Evolutionary conservation across 2,329 filamentous ascomycete genomes (phyloP).

Genomic region (Pseudocercospora fijiensis): DNA sequence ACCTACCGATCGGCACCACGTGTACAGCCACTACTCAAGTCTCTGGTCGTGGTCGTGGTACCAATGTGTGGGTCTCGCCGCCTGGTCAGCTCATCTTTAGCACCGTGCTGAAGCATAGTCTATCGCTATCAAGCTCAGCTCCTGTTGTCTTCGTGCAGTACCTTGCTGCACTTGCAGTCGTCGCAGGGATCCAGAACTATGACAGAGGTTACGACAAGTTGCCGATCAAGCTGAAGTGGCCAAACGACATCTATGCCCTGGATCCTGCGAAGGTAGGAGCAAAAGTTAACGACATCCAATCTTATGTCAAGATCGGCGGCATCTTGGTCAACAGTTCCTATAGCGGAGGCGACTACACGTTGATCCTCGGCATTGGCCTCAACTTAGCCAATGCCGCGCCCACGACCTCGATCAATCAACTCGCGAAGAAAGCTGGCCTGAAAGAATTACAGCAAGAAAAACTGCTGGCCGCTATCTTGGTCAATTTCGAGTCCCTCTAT

Average conservation of each 20-base stretch:
- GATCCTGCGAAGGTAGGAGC: constrained; percentile 30
- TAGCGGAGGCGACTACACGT: constrained; percentile 71
- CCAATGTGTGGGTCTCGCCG: constrained; percentile 93
- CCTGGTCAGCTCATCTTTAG: constrained; percentile 85
- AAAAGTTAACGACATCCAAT: constrained; percentile 57
- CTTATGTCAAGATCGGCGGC: constrained; percentile 89
- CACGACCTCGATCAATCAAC: constrained; percentile 78
- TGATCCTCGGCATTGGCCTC: constrained; percentile 78
- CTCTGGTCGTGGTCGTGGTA: constrained; percentile 81
- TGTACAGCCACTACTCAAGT: constrained; percentile 83
- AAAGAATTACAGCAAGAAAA: constrained; percentile 62
- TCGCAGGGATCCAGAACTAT: constrained; percentile 79
- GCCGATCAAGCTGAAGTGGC: constrained; percentile 91
- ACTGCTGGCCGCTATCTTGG: constrained; percentile 77
- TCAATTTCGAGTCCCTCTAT: constrained; percentile 76
- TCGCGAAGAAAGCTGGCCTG: constrained; percentile 54
- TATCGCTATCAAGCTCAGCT: constrained; percentile 66
- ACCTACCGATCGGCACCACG: constrained; percentile 82
- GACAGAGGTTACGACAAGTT: constrained; percentile 70
- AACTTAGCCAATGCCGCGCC: constrained; percentile 87
- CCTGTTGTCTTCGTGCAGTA: constrained; percentile 95
- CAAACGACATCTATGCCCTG: constrained; percentile 73
- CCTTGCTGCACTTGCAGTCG: constrained; percentile 80
- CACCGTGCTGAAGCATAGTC: constrained; percentile 79
- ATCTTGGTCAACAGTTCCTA: constrained; percentile 90